Evolutionary conservation across 768 basidiomycete species (phyloP).

Genomic region (Russula griseocarnosa): DNA sequence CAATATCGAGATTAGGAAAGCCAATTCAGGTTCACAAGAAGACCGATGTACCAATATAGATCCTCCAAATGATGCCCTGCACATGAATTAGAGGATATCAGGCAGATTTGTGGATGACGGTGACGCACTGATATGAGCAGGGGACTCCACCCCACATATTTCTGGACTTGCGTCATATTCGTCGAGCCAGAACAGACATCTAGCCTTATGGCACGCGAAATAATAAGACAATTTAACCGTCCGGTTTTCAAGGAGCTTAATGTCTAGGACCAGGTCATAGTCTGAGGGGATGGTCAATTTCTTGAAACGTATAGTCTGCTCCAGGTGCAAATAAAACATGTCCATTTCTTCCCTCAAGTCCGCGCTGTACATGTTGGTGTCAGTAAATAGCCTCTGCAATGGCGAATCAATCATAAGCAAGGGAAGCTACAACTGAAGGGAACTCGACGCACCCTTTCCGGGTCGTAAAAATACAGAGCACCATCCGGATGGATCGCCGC

Average conservation of each 20-base stretch:
- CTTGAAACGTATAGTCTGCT: conserved; percentile 20
- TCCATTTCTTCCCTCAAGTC: conserved; percentile 37
- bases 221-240: conserved; percentile 44
- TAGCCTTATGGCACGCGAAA: conserved; percentile 45
- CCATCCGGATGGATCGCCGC: conserved; percentile 57
- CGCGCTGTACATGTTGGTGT: conserved; percentile 46
- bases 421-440: not conserved
- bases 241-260: conserved; percentile 33
- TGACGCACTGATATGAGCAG: conserved; percentile 25
- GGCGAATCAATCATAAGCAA: not conserved
- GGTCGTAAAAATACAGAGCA: conserved; percentile 52
- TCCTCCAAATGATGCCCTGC: conserved; percentile 29
- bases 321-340: conserved; percentile 28
- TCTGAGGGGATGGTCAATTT: conserved; percentile 21
- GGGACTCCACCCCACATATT: conserved; percentile 16
- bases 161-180: conserved; percentile 35
- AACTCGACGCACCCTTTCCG: conserved; percentile 37
- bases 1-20: conserved; percentile 5
- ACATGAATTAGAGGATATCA: not conserved
- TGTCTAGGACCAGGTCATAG: conserved; percentile 28
- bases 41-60: conserved; percentile 30
- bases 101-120: not conserved
- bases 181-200: conserved; percentile 53
- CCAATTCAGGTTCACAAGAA: not conserved
- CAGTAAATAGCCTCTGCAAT: conserved; percentile 50